Conservation (phyloP, 306 rosid genomes). For the Vigna unguiculata region DNA sequence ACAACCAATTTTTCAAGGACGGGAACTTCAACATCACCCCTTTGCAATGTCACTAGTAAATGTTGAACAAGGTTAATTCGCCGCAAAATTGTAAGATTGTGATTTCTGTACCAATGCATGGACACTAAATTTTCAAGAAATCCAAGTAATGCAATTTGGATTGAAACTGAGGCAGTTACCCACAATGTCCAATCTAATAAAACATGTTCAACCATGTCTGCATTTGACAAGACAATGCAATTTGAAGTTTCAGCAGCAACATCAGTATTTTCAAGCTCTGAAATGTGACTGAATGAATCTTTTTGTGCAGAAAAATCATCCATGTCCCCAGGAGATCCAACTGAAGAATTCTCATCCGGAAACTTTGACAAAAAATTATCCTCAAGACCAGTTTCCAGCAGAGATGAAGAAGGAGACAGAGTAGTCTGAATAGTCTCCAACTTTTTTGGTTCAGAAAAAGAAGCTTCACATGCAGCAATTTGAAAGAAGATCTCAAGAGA, state of each 20-base stretch:
- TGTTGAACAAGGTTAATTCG: slow-evolving; percentile 96
- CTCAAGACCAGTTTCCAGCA: slow-evolving; percentile 76
- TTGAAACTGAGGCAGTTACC: slow-evolving; percentile 86
- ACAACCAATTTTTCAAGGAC: slow-evolving; percentile 95
- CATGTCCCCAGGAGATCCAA: slow-evolving; percentile 91
- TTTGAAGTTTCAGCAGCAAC: slow-evolving; percentile 87
- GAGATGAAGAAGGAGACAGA: slow-evolving; percentile 65
- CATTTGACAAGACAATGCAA: slow-evolving; percentile 96
- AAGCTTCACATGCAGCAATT: slow-evolving; percentile 99
- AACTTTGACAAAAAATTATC: slow-evolving; percentile 80
- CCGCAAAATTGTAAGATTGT: slow-evolving; percentile 93
- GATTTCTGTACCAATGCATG: slow-evolving; percentile 99
- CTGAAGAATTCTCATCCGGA: slow-evolving; percentile 84
- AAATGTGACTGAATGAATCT: slow-evolving; percentile 91
- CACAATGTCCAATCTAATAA: slow-evolving; percentile 99
- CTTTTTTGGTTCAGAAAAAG: slow-evolving; percentile 96
- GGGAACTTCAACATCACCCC: slow-evolving; percentile 99
- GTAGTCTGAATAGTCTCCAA: slow-evolving; percentile 59
- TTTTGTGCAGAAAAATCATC: slow-evolving; percentile 92
- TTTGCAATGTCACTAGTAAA: slow-evolving; percentile 91
- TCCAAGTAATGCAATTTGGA: slow-evolving; percentile 94
- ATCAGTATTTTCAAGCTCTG: slow-evolving; percentile 94
- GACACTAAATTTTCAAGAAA: slow-evolving; percentile 98
- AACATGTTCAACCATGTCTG: slow-evolving; percentile 99
- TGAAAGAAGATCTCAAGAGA: slow-evolving; percentile 95